Percentiles rank a stretch among this genome's conserved stretches.
Evolutionary conservation across 2,329 filamentous ascomycete genomes (phyloP).

Genomic region (Fusarium sp.): DNA sequence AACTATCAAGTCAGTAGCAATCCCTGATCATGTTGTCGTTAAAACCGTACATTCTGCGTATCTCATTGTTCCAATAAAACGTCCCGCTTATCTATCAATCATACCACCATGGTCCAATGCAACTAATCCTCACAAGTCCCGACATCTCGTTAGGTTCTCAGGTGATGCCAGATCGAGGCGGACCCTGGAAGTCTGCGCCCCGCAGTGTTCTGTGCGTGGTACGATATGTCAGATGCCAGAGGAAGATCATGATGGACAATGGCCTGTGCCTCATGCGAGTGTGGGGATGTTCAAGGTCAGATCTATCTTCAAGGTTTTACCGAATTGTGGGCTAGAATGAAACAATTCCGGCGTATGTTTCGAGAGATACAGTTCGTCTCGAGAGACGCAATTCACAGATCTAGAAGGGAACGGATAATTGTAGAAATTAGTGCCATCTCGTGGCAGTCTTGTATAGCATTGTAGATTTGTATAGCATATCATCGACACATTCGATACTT

Average conservation of each 20-base stretch:
- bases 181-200: neutral
- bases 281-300: constrained; percentile 1
- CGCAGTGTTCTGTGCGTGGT: constrained; percentile 14
- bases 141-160: constrained; percentile 6
- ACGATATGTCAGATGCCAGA: constrained; percentile 6
- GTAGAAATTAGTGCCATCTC: constrained; percentile 26
- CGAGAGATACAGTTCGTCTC: neutral
- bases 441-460: constrained; percentile 31
- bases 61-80: too few relatives aligned
- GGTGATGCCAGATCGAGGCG: neutral
- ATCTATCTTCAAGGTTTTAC: neutral
- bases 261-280: constrained; percentile 30
- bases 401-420: neutral
- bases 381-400: neutral
- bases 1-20: too few relatives aligned
- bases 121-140: neutral
- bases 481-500: constrained; percentile 6
- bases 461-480: constrained; percentile 23
- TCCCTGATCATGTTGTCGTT: too few relatives aligned
- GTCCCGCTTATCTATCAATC: constrained; percentile 22
- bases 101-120: constrained; percentile 13
- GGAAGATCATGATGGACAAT: neutral
- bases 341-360: neutral
- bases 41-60: too few relatives aligned
- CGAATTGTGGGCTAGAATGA: neutral